These are phyloP conservation scores for Knoxia roxburghii DNA, from an alignment of 257 asterid species.

Conservation along the genomic window DNA sequence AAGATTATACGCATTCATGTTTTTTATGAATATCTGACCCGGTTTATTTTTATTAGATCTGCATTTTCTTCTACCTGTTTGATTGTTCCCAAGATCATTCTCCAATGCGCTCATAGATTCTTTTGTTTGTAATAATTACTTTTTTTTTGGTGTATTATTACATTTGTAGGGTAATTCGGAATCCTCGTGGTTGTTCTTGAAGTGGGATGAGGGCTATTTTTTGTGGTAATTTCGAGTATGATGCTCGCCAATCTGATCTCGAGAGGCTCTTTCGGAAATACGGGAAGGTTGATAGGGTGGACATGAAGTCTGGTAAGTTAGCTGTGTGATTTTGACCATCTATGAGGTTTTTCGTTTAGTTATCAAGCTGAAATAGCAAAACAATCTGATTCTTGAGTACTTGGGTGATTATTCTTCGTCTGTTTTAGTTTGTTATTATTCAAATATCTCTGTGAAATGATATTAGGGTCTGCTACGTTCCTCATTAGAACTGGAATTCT, in stretches of 20 bases:
- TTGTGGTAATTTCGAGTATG: constrained; percentile 76
- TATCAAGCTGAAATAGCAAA: background rate
- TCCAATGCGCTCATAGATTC: background rate
- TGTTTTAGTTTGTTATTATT: background rate
- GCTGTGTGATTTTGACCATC: background rate
- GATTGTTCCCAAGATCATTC: no score
- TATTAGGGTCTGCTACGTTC: background rate
- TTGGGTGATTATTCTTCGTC: background rate
- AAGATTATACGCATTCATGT: background rate
- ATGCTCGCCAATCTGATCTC: constrained; percentile 74
- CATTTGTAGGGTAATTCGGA: constrained; percentile 2
- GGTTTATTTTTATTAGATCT: no score
- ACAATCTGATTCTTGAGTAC: background rate
- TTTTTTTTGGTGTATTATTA: no score
- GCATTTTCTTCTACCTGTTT: background rate
- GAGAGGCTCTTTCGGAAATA: constrained; percentile 73
- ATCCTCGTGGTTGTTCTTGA: constrained; percentile 14
- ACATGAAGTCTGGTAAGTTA: constrained; percentile 77
- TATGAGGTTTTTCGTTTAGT: background rate
- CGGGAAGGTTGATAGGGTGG: constrained; percentile 73
- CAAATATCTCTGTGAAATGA: background rate
- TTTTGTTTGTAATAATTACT: no score
- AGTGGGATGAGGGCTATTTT: constrained; percentile 64
- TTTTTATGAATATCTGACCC: background rate
- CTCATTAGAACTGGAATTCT: no score